Evolutionary conservation across 208 protist species (phyloP).

Genomic region (Trypanosoma vivax): DNA sequence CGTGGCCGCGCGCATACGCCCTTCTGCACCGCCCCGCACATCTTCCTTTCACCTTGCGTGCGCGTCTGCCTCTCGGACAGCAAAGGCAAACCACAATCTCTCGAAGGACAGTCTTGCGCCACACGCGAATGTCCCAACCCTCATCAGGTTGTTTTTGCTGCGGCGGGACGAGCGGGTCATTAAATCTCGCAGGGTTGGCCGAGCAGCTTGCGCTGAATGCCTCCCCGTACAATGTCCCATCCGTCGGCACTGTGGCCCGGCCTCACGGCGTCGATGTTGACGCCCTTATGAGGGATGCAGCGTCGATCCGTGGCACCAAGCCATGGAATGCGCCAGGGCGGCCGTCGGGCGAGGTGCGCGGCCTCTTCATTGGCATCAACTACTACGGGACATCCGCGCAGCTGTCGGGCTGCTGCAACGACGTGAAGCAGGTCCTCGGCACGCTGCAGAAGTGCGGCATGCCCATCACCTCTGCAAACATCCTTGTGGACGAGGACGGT

Average conservation of each 20-base stretch:
- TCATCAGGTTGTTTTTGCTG: constrained; percentile 9
- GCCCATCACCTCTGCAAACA: constrained; percentile 38
- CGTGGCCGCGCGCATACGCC: too few species aligned
- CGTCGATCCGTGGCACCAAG: constrained; percentile 22
- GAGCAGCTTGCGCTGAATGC: constrained; percentile 28
- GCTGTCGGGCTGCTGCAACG: constrained; percentile 70
- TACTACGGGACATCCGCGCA: constrained; percentile 54
- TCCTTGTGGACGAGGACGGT: constrained; percentile 61
- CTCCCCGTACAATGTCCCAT: constrained; percentile 43
- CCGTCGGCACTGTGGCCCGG: constrained; percentile 32
- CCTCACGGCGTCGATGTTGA: constrained; percentile 34
- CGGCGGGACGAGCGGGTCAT: constrained; percentile 10
- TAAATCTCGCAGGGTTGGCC: constrained; percentile 29
- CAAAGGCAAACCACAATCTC: too few species aligned
- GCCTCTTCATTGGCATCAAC: constrained; percentile 76
- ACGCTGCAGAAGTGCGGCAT: constrained; percentile 52
- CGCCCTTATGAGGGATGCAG: constrained; percentile 40
- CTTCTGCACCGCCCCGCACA: too few species aligned
- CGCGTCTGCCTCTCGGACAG: too few species aligned
- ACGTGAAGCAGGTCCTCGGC: constrained; percentile 44
- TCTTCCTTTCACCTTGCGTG: too few species aligned
- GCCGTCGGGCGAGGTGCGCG: constrained; percentile 24
- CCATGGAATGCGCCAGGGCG: constrained; percentile 23
- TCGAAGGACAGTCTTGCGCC: too few species aligned
- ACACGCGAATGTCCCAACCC: too few species aligned